Evolutionary conservation across 805 yeast genomes (phyloP).

Genomic region (Yamadazyma akitaensis): DNA sequence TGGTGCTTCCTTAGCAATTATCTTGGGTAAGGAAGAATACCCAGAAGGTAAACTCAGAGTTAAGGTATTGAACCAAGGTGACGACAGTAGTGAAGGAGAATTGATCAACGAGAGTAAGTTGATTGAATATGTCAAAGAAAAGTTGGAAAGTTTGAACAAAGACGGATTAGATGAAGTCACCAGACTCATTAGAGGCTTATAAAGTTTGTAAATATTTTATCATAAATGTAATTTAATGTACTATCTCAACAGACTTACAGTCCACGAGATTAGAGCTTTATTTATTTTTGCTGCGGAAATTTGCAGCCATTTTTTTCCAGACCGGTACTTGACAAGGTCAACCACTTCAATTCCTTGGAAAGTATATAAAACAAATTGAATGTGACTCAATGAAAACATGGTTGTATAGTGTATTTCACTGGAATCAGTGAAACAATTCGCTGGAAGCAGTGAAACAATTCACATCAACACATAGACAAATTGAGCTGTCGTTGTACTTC

Average conservation of each 20-base stretch:
- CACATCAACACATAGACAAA: too few species aligned
- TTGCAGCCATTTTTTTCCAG: too few species aligned
- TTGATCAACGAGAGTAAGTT: constrained; percentile 62
- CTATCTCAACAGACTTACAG: not conserved
- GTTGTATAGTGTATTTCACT: too few species aligned
- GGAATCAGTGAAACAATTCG: too few species aligned
- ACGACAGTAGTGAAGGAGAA: constrained; percentile 80
- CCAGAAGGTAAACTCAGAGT: constrained; percentile 79
- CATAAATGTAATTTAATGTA: not conserved
- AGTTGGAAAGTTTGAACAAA: constrained; percentile 35
- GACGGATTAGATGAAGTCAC: constrained; percentile 65
- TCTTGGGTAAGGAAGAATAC: constrained; percentile 92
- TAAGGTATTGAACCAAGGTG: constrained; percentile 86
- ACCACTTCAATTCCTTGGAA: too few species aligned
- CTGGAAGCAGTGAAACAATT: too few species aligned
- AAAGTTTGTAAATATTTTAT: not conserved
- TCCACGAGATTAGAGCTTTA: too few species aligned
- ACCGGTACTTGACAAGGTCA: too few species aligned
- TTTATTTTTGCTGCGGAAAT: too few species aligned
- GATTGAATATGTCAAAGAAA: constrained; percentile 43
- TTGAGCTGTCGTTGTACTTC: too few species aligned
- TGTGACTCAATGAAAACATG: too few species aligned
- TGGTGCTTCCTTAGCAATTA: constrained; percentile 87
- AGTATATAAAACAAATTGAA: too few species aligned
- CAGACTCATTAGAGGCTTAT: constrained; percentile 51